These are phyloP conservation scores for Beauveria varroae DNA, from an alignment of 2,329 filamentous ascomycete genomes.

Conservation along the genomic window DNA sequence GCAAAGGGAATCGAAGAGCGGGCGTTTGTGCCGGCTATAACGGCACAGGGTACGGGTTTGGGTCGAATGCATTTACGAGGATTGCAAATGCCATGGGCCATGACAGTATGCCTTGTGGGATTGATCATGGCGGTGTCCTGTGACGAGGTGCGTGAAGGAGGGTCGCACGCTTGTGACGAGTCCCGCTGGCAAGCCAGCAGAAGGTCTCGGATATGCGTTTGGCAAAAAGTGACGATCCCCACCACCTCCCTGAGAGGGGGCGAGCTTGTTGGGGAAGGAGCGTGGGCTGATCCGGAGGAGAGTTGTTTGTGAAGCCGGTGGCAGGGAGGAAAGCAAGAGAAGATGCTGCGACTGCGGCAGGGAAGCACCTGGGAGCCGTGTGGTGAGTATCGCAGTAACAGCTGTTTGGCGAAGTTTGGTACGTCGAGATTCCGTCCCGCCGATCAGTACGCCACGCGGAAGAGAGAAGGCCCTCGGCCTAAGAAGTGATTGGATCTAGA, in stretches of 20 bases:
- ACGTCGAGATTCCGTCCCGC: neutral
- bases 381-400: neutral
- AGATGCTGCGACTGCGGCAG: neutral
- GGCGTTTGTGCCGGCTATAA: neutral
- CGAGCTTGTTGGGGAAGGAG: neutral
- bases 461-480: neutral
- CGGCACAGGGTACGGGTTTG: neutral
- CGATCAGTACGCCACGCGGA: neutral
- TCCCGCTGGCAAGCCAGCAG: neutral
- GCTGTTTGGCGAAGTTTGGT: neutral
- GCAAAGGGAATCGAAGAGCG: neutral
- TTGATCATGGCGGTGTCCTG: neutral
- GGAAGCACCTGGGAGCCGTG: neutral
- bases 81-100: neutral
- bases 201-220: conserved; percentile 1
- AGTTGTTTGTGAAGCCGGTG: neutral
- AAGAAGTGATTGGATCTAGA: neutral
- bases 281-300: neutral
- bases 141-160: conserved; percentile 2
- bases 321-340: too few species aligned
- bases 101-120: neutral
- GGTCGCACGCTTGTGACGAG: conserved; percentile 1
- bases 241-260: neutral
- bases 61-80: neutral
- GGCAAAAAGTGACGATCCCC: neutral